A percentile compares a stretch with the other conserved stretches of the same genome.
Evolutionary conservation across 257 asterid genomes (phyloP).

Genomic region (Leptodermis oblonga): DNA sequence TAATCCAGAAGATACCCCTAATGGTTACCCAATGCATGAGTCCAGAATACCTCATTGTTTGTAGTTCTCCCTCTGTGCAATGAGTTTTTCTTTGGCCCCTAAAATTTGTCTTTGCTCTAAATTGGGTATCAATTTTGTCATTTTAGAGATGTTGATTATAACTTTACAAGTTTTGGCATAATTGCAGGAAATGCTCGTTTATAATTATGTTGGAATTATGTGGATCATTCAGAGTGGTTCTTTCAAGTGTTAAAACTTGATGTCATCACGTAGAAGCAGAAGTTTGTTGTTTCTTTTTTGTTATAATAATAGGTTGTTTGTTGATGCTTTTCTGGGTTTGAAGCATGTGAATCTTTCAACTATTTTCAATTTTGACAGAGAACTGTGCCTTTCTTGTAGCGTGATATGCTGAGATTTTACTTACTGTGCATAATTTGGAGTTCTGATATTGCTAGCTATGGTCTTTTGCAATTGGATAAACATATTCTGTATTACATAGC

Average conservation of each 20-base stretch:
- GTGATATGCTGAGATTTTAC: too few relatives aligned
- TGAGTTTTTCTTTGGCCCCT: not conserved
- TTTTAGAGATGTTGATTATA: not conserved
- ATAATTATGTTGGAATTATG: slow-evolving; percentile 5
- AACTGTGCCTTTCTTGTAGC: not conserved
- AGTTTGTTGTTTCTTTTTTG: too few relatives aligned
- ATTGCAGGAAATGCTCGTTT: not conserved
- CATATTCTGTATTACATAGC: not conserved
- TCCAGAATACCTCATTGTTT: not conserved
- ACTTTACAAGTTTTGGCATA: not conserved
- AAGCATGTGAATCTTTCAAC: not conserved
- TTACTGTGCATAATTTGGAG: not conserved
- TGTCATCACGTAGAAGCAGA: not conserved
- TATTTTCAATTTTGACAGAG: too few relatives aligned
- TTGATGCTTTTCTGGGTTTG: too few relatives aligned
- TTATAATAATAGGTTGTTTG: too few relatives aligned
- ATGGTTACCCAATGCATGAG: not conserved
- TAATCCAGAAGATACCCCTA: not conserved
- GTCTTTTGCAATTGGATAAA: not conserved
- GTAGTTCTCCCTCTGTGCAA: not conserved
- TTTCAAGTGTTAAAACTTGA: not conserved
- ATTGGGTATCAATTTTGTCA: slow-evolving; percentile 3
- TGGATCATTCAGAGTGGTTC: not conserved
- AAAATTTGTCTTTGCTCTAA: slow-evolving; percentile 4
- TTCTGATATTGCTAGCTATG: not conserved